Conservation (phyloP, 495 filamentous ascomycete species). For the Penicillium salamii region DNA sequence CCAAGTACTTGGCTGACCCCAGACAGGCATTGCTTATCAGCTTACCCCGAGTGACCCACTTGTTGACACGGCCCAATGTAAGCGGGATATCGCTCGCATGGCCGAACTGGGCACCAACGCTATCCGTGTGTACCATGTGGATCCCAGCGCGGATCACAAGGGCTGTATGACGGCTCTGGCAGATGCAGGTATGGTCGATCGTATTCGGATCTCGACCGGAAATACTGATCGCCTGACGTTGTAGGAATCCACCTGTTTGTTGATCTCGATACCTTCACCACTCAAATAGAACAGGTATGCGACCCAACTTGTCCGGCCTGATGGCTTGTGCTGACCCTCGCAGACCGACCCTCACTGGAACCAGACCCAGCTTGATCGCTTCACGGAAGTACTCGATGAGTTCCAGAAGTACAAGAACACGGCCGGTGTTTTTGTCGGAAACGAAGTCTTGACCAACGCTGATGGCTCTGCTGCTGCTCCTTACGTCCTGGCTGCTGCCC, state of each 20-base stretch:
- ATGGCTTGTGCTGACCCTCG: slow-evolving; percentile 3
- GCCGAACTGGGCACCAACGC: slow-evolving; percentile 75
- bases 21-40: slow-evolving; percentile 68
- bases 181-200: slow-evolving; percentile 52
- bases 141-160: slow-evolving; percentile 65
- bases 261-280: slow-evolving; percentile 81
- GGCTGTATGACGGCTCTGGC: slow-evolving; percentile 69
- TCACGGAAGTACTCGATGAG: slow-evolving; percentile 69
- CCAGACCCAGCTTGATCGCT: slow-evolving; percentile 61
- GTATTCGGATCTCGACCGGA: not conserved
- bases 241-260: slow-evolving; percentile 66
- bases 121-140: slow-evolving; percentile 89
- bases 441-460: slow-evolving; percentile 66
- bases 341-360: slow-evolving; percentile 60
- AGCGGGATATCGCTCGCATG: slow-evolving; percentile 75
- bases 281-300: slow-evolving; percentile 70
- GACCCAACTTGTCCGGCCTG: not conserved
- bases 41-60: slow-evolving; percentile 70
- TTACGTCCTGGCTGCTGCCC: slow-evolving; percentile 75
- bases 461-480: slow-evolving; percentile 67
- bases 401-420: slow-evolving; percentile 79
- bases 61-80: slow-evolving; percentile 71
- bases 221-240: not conserved
- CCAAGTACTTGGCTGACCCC: slow-evolving; percentile 2
- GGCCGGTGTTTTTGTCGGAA: slow-evolving; percentile 81